Base-by-base conservation (phyloP, 163 green algal genomes). In the Chloromonas sp. region DNA sequence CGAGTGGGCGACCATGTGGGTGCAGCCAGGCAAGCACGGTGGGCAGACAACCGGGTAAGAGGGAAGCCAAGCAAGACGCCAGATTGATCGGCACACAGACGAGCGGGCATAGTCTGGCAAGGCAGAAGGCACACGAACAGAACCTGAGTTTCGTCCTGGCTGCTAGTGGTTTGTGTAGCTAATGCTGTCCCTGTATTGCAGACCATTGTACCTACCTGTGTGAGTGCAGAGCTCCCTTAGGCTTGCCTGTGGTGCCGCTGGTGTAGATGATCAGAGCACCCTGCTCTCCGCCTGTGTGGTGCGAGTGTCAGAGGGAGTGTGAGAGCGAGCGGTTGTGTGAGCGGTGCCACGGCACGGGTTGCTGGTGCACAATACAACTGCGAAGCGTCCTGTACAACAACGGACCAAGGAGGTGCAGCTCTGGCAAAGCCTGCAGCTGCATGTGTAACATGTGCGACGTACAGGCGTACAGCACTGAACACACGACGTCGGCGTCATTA, bases 251-350 rank as follows among this genome's bases (percentile, higher is more conserved):
- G 15, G 97, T 99, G 61, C 97, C 97, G 85, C 93, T 98, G 2
- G 97, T 99, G 92, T 99, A 99, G 1, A 99, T 95, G 81, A 99
- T 95, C 11, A 99, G 88, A 2, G 97, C 93, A 1, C 92, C 94
- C 0, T 60, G 81, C 59, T 81, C 78, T n/a, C 58, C 2, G 78
- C 11, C 14, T 15, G 61, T 83, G 8, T 61, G 78, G 57, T 61
- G 78, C 15, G 74, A 81, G 15, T 2, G 11, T 11, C 57, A 8
- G 1, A 60, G 1, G 13, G 78, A 36, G 3, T 36, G 14, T 57
- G 36, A 11, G 2, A 36, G 2, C 78, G 2, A 57, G 2, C 60
- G 58, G 60, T 58, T n/a, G 3, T 58, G 11, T 57, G 1, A 61
- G 1, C 60, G 1, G 3, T 60, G 11, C 59, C 14, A 13, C 60